Conservation (phyloP, 345 rosid species). For the Noccaea caerulescens region DNA sequence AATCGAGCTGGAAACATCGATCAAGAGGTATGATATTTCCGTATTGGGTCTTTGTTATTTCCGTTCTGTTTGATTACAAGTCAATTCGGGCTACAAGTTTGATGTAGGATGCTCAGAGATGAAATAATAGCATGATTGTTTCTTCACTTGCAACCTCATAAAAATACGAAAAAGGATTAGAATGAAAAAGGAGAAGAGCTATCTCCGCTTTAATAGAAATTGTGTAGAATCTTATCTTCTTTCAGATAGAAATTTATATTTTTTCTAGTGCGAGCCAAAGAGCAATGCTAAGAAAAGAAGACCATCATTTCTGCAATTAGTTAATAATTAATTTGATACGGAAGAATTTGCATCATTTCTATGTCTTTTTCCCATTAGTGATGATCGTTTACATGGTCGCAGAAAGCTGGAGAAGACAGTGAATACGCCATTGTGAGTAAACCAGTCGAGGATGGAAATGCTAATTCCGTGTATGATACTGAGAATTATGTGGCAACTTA, state of each 20-base stretch:
- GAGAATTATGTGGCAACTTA: slow-evolving; percentile 62
- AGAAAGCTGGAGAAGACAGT: slow-evolving; percentile 70
- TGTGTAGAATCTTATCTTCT: slow-evolving; percentile 6
- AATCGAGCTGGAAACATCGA: slow-evolving; percentile 65
- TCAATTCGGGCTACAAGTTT: slow-evolving; percentile 14
- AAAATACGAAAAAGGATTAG: not conserved
- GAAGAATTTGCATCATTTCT: not conserved
- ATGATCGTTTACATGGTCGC: slow-evolving; percentile 41
- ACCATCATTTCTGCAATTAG: slow-evolving; percentile 10
- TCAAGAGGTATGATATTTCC: slow-evolving; percentile 59
- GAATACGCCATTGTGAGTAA: slow-evolving; percentile 79
- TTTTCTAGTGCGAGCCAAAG: slow-evolving; percentile 21
- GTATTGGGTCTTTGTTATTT: slow-evolving; percentile 26
- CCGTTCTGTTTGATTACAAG: slow-evolving; percentile 20
- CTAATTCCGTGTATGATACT: slow-evolving; percentile 67
- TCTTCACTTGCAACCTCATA: slow-evolving; percentile 20
- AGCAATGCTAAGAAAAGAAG: not conserved
- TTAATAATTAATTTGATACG: slow-evolving; percentile 1
- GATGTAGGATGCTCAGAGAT: slow-evolving; percentile 20
- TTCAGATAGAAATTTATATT: not conserved
- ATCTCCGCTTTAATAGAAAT: too few relatives aligned
- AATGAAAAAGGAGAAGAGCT: too few relatives aligned
- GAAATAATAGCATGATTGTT: slow-evolving; percentile 6
- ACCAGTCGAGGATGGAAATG: slow-evolving; percentile 74
- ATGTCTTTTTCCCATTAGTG: slow-evolving; percentile 19